These are phyloP conservation scores for Phytophthora fragariae DNA, from an alignment of 352 stramenopile species.

Conservation along the genomic window DNA sequence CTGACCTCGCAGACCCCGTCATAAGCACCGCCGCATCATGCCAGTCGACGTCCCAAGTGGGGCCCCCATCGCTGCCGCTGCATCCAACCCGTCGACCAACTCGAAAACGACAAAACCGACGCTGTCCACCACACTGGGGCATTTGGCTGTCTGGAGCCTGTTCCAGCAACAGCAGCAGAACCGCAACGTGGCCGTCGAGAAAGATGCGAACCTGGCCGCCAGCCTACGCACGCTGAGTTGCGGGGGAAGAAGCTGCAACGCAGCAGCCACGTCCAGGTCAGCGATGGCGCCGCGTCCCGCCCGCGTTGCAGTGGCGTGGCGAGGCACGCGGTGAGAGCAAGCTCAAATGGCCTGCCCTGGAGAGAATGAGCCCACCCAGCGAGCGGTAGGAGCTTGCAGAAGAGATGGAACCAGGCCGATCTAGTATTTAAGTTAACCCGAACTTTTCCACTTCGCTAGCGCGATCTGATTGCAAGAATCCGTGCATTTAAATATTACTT, in stretches of 20 bases:
- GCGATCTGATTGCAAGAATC: not conserved
- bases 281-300: not conserved
- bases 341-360: not conserved
- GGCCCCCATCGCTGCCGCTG: no score
- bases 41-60: not conserved
- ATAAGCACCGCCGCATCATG: slow-evolving; percentile 3
- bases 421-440: slow-evolving; percentile 19
- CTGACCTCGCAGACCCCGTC: slow-evolving; percentile 4
- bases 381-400: not conserved
- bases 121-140: slow-evolving; percentile 6
- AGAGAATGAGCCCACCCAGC: not conserved
- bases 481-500: slow-evolving; percentile 33
- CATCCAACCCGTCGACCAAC: no score
- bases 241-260: slow-evolving; percentile 12
- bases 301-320: slow-evolving; percentile 17
- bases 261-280: slow-evolving; percentile 3
- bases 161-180: slow-evolving; percentile 24
- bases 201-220: slow-evolving; percentile 3
- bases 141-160: slow-evolving; percentile 11
- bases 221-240: slow-evolving; percentile 19
- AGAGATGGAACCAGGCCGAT: slow-evolving; percentile 15
- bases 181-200: slow-evolving; percentile 11
- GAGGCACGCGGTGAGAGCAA: slow-evolving; percentile 26
- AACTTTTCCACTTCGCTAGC: not conserved
- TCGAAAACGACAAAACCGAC: not conserved